Conservation (phyloP, 108 stramenopile genomes). For the Nannochloropsis gaditana region DNA sequence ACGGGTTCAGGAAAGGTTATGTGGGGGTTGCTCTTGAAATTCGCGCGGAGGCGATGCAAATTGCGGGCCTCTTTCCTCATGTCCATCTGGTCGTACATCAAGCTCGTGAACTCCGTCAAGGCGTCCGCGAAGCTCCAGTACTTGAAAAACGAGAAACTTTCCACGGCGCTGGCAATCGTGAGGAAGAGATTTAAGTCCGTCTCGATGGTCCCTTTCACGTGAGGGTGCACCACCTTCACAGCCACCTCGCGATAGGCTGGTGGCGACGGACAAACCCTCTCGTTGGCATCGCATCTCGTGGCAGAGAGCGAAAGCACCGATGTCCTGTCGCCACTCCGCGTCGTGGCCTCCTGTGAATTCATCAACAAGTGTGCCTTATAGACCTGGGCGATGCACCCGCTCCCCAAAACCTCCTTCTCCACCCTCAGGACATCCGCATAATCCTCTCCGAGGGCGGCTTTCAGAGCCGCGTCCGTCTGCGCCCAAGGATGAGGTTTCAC, state of each 20-base stretch:
- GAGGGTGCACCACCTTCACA: constrained; percentile 36
- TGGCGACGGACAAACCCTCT: not conserved
- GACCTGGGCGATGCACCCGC: constrained; percentile 37
- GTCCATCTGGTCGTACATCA: constrained; percentile 41
- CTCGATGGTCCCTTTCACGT: constrained; percentile 24
- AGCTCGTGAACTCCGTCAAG: constrained; percentile 29
- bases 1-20: constrained; percentile 33
- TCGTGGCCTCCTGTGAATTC: not conserved
- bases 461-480: constrained; percentile 14
- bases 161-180: constrained; percentile 21
- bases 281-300: too few species aligned
- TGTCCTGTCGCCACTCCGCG: too few species aligned
- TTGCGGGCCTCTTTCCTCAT: constrained; percentile 28
- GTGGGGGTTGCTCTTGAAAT: constrained; percentile 33
- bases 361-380: constrained; percentile 20
- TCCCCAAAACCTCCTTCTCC: constrained; percentile 31
- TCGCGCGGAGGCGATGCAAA: constrained; percentile 23
- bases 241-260: constrained; percentile 18
- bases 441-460: constrained; percentile 25
- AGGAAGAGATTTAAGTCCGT: constrained; percentile 34
- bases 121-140: constrained; percentile 32
- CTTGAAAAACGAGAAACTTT: constrained; percentile 25
- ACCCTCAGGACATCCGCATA: constrained; percentile 32
- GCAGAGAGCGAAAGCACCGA: too few species aligned
- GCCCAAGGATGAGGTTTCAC: too few species aligned